These are phyloP conservation scores for Melanopsichium pennsylvanicum DNA, from an alignment of 1,284 basidiomycete genomes.

Conservation along the genomic window DNA sequence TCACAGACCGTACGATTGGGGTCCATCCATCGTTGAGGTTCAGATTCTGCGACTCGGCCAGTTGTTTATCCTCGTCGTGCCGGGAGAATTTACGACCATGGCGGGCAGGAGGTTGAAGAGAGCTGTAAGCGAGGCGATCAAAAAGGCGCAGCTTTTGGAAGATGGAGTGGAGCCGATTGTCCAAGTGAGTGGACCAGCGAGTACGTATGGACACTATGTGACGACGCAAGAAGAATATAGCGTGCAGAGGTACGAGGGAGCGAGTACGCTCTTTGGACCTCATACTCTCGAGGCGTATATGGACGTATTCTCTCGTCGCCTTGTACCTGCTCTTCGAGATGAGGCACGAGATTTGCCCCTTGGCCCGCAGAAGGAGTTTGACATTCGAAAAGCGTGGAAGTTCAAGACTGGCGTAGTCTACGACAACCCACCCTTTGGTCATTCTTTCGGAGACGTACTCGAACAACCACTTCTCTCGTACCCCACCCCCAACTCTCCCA, in stretches of 20 bases:
- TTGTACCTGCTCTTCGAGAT: constrained; percentile 66
- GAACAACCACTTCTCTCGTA: constrained; percentile 71
- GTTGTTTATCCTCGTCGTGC: constrained; percentile 78
- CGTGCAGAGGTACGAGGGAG: constrained; percentile 81
- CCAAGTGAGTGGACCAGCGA: constrained; percentile 73
- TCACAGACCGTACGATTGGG: constrained; percentile 76
- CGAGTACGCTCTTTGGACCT: constrained; percentile 79
- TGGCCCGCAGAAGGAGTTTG: constrained; percentile 75
- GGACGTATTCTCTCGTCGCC: constrained; percentile 71
- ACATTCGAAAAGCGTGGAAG: constrained; percentile 73
- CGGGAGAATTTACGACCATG: constrained; percentile 75
- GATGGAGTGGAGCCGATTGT: constrained; percentile 62
- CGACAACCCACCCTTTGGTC: constrained; percentile 67
- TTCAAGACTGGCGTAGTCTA: constrained; percentile 48
- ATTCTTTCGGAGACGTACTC: constrained; percentile 75
- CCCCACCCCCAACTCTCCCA: constrained; percentile 70
- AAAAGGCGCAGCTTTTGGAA: constrained; percentile 73
- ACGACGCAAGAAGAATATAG: constrained; percentile 77
- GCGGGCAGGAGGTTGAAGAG: constrained; percentile 70
- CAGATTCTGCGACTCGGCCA: constrained; percentile 83
- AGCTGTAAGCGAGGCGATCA: constrained; percentile 74
- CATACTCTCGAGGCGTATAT: constrained; percentile 84
- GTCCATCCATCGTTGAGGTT: constrained; percentile 77
- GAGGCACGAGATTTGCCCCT: constrained; percentile 70
- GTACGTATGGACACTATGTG: constrained; percentile 80